Evolutionary conservation across 805 yeast species (phyloP), one percentile per base, ranked within the genome.

Genomic region (Saccharomyces cerevisiae): DNA sequence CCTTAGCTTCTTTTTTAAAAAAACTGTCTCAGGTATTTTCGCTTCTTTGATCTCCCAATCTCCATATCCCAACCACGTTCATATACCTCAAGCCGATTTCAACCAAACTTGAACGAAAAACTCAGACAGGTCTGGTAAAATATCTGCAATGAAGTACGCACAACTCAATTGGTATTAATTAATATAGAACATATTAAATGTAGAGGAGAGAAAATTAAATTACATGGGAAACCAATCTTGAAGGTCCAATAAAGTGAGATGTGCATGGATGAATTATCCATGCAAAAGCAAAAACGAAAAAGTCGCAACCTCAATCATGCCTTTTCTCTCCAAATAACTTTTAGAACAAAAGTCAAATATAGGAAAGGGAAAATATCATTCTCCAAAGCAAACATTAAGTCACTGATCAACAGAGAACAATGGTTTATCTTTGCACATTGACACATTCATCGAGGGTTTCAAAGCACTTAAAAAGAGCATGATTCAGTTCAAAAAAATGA

Each of bases 391-490:
- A 28, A 8, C 8, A 17, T 17, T 13, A 36, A 36, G 17, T 36
- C 43, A 17, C 43, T 36, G 11, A 17, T 36, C 43, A 49, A 53
- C 43, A 48, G 46, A 41, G 49, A 28, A 51, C 22, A 8, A 41
- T 5, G 29, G 22, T 59, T 57, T 17, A 52, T 62, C 62, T 69
- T 59, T 61, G 71, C 72, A 67, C 69, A 69, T 57, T 60, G 72
- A 69, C 72, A 69, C 72, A 69, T 69, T 64, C 64, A 59, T 51
- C 60, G 62, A 60, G 59, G 59, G 61, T 58, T 48, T 54, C 41
- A 48, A 48, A 28, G 43, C 26, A 22, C 24, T 10, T 14, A 48
- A 36, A 50, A 49, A 43, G 29, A n/a, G 49, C 51, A 21, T 48
- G 31, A 50, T 50, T 29, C 28, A 9, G 30, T 31, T 48, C 51